These are phyloP conservation scores for Aspergillus nanangensis DNA, from an alignment of 495 filamentous ascomycete genomes.

Conservation along the genomic window DNA sequence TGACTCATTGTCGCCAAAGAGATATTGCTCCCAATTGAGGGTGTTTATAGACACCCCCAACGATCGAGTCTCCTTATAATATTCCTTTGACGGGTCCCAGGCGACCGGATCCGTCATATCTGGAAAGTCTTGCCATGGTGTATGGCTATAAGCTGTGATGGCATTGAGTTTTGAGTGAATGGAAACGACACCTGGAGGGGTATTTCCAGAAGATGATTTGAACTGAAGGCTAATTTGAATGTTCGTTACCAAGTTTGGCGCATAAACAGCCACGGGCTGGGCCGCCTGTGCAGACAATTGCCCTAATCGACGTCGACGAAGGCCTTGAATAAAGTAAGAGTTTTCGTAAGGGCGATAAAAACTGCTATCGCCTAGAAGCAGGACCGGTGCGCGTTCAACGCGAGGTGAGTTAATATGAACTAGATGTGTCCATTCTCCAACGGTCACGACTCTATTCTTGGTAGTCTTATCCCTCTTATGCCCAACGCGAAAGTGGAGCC, in stretches of 20 bases:
- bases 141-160: not conserved
- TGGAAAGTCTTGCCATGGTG: slow-evolving; percentile 2
- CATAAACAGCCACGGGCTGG: not conserved
- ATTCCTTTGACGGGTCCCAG: not conserved
- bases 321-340: not conserved
- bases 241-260: not conserved
- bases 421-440: slow-evolving; percentile 1
- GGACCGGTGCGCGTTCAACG: not conserved
- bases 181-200: not conserved
- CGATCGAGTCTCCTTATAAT: not conserved
- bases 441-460: not conserved
- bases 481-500: not conserved
- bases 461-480: not conserved
- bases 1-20: not conserved
- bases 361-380: slow-evolving; percentile 1
- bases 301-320: not conserved
- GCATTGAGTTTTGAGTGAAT: not conserved
- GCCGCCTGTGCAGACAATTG: not conserved
- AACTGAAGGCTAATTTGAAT: slow-evolving; percentile 4
- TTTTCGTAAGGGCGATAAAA: slow-evolving; percentile 1
- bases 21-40: not conserved
- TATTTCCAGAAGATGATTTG: not conserved
- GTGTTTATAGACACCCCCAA: not conserved
- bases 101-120: not conserved
- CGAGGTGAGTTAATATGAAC: not conserved